Percentiles rank a stretch among this genome's conserved stretches.
Conservation (phyloP, 768 basidiomycete species). For the Leucocoprinus birnbaumii region DNA sequence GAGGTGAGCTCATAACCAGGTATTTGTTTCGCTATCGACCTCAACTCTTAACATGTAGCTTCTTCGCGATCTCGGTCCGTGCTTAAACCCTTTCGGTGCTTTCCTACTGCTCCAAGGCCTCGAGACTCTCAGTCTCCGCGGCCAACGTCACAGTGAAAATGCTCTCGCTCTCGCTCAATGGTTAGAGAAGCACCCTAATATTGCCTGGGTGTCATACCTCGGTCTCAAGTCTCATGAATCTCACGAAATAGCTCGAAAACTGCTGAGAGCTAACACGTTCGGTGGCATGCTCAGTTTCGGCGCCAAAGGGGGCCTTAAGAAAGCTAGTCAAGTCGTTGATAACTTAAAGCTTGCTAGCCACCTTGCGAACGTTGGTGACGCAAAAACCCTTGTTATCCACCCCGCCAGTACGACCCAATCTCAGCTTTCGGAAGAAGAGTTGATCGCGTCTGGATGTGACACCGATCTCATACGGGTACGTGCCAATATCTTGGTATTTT, state of each 20-base stretch:
- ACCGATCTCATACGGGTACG: constrained; percentile 66
- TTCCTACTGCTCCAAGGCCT: constrained; percentile 78
- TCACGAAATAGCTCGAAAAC: constrained; percentile 52
- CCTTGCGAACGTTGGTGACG: constrained; percentile 72
- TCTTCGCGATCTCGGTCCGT: constrained; percentile 65
- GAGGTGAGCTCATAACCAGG: constrained; percentile 26
- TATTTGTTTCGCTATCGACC: constrained; percentile 9
- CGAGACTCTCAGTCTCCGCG: constrained; percentile 73
- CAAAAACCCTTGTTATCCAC: constrained; percentile 81
- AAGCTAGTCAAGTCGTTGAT: constrained; percentile 65
- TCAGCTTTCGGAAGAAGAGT: constrained; percentile 62
- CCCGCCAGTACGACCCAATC: constrained; percentile 78
- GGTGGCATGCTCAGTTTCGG: constrained; percentile 83
- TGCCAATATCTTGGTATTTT: not conserved
- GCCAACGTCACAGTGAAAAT: constrained; percentile 69
- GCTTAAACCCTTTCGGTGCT: constrained; percentile 67
- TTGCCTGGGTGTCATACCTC: constrained; percentile 78
- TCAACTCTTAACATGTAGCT: constrained; percentile 25
- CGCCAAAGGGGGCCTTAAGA: constrained; percentile 50
- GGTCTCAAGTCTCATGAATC: constrained; percentile 64
- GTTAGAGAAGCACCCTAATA: constrained; percentile 61
- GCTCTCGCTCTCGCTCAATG: constrained; percentile 65
- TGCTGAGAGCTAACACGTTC: constrained; percentile 51
- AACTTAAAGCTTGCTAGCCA: constrained; percentile 66
- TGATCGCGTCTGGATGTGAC: constrained; percentile 63